Evolutionary conservation across 108 stramenopile genomes (phyloP), one percentile per base, ranked within the genome.

Genomic region (Pseudonitzschia multiseries): DNA sequence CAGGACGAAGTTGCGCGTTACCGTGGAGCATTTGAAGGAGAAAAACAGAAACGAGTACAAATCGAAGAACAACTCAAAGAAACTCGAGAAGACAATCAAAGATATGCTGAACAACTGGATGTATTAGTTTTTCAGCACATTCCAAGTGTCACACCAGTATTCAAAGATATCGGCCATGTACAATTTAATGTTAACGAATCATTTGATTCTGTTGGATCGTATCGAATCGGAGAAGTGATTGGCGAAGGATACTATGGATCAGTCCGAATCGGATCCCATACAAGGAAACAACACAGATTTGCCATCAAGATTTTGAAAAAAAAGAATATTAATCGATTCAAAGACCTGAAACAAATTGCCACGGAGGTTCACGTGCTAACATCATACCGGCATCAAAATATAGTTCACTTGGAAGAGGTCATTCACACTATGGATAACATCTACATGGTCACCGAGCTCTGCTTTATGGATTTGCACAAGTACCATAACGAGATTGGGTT

Each of bases 301-400:
- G 91, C 91, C n/a, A 74, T 90, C 62, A 92, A 97, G 84, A 79
- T 93, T 22, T 78, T 96, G 22, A 87, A 96, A 75, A 96, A 96
- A 80, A 84, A 85, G 14, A 90, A 83, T 65, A 91, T 96, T 67
- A 89, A 86, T 46, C 70, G 88, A 65, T 91, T 92, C 66, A 95
- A 95, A 78, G 96, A 96, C 85, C 84, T 91, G 41, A 71, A 84
- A 40, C 96, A 97, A 74, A 80, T 98, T 63, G 96, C 94, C 72
- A 72, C 88, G 71, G 97, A 96, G 83, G 87, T 94, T 22, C 77
- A 81, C 26, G 92, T 95, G 15, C 81, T 95, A 79, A 96, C 91
- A 75, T 79, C 87, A 33, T 89, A 96, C 31, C 53, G 72, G n/a
- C 94, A 97, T 71, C 83, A 82, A 4, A 83, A 94, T 59, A 89